Base-by-base conservation (phyloP, 257 asterid species). In the Solanum sparsipilum region DNA sequence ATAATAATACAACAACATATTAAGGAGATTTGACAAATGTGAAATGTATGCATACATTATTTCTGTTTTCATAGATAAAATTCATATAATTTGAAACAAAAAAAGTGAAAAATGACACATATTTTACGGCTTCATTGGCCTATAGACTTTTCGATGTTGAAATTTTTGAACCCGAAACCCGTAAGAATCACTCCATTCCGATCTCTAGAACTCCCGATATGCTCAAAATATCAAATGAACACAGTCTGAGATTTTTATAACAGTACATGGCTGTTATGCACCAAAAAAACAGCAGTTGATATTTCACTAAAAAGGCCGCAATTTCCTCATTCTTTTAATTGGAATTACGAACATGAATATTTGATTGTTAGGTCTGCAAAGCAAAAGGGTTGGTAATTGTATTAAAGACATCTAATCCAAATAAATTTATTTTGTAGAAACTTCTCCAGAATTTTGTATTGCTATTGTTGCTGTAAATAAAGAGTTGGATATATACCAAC, bases 381-480 rank as follows among this genome's bases (percentile, higher is more conserved):
- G 72, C 0, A 11, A n/a, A 65, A 65, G 18, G 7, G 32, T n/a
- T 65, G 72, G 32, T 65, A n/a, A n/a, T 65, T n/a, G 18, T 25
- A 25, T 11, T 25, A 65, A 11, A 65, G 72, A 65, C 72, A n/a
- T 65, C 38, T 32, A 32, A 32, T 73, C 29, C n/a, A 73, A 73
- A 73, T 73, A 73, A 73, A 73, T 73, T 9, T 9, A 18, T 35
- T 74, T 35, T 10, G 29, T 20, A 36, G 52, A 11, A 9, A n/a
- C 39, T n/a, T 35, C 4, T 74, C 52, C 10, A 10, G 48, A 35
- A 74, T 9, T 27, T 27, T 68, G 38, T 29, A 16, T 13, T 68
- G 4, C 5, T 63, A 60, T 0, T 3, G 3, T 9, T 18, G 6
- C 0, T 65, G 3, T n/a, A 5, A 0, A 12, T 1, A 6, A 12